Evolutionary conservation across 306 rosid species (phyloP), one percentile per base, ranked within the genome.

Genomic region (Potentilla sterilis): DNA sequence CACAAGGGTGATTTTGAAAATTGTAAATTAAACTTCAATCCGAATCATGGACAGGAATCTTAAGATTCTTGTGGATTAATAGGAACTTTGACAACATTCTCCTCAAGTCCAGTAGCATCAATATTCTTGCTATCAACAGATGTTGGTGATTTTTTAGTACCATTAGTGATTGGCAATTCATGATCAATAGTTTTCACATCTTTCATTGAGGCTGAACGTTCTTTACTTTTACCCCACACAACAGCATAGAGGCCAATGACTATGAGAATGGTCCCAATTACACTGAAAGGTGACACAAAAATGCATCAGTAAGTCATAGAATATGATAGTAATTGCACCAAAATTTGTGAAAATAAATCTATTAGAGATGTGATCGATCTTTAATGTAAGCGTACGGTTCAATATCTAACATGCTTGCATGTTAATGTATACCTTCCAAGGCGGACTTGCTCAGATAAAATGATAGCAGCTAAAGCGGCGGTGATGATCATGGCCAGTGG

Each of bases 221-320:
- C 99, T 82, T 86, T 95, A 88, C 93, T 89, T 83, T 95, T 92
- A 0, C 96, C 99, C 99, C 99, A 95, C 37, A 95, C 99, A 75
- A 92, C 96, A 6, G 92, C 88, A 90, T 95, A 95, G 43, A 95
- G 96, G 19, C 99, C 99, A 12, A 67, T 52, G 22, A 95, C 97
- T 61, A 95, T 95, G 24, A 95, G 41, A 76, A 95, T 58, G 3
- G 99, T 97, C 72, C 99, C 99, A 48, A 95, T 70, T 51, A 95
- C 64, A 66, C 98, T 94, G 87, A 74, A 42, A 42, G 9, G 22
- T n/a, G 2, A 28, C 22, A 47, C 34, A 18, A 69, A 41, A 2
- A 69, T 48, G 48, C 18, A 38, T 16, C 28, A 37, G 28, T 74
- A 42, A 37, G 57, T 16, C 43, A 32, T 35, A 63, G 43, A 35